A percentile compares a stretch with the other conserved stretches of the same genome.
These are phyloP conservation scores for Orbilia ellipsospora DNA, from an alignment of 2,329 filamentous ascomycete species.

Conservation along the genomic window DNA sequence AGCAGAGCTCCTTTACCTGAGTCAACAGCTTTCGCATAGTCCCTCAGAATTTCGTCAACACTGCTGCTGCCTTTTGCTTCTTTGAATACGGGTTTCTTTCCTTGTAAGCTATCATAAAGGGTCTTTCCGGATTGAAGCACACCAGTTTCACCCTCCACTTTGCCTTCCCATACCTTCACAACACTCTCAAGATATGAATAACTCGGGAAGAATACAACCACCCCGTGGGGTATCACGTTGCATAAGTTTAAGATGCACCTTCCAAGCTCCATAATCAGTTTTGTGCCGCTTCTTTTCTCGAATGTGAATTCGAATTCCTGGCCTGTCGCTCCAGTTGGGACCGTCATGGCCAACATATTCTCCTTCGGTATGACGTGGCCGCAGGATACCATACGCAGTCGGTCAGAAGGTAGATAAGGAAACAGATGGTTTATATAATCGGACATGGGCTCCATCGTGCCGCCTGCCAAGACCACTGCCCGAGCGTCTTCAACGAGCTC, in stretches of 20 bases:
- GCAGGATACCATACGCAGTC: slow-evolving; percentile 85
- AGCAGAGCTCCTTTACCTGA: slow-evolving; percentile 77
- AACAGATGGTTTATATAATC: slow-evolving; percentile 91
- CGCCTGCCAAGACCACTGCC: slow-evolving; percentile 89
- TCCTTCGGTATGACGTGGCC: slow-evolving; percentile 89
- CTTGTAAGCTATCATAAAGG: slow-evolving; percentile 71
- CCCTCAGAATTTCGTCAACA: slow-evolving; percentile 76
- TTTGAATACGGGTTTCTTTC: slow-evolving; percentile 68
- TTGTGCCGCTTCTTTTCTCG: slow-evolving; percentile 74
- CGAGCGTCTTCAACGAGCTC: slow-evolving; percentile 85
- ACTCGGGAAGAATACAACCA: slow-evolving; percentile 95
- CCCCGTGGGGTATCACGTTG: slow-evolving; percentile 81
- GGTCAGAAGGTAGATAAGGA: slow-evolving; percentile 73
- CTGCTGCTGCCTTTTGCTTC: slow-evolving; percentile 65
- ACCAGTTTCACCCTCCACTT: slow-evolving; percentile 58
- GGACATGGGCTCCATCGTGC: slow-evolving; percentile 88
- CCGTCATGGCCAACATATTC: slow-evolving; percentile 81
- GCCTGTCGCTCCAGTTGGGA: slow-evolving; percentile 68
- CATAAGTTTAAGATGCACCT: slow-evolving; percentile 77
- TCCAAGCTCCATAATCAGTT: slow-evolving; percentile 75
- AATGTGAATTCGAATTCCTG: slow-evolving; percentile 86
- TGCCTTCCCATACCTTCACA: slow-evolving; percentile 70
- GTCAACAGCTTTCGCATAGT: slow-evolving; percentile 77
- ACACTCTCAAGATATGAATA: slow-evolving; percentile 89
- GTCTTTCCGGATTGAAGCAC: slow-evolving; percentile 60